Percentiles rank a stretch among this genome's conserved stretches.
These are phyloP conservation scores for Fraxinus americana DNA, from an alignment of 257 asterid genomes.

Conservation along the genomic window DNA sequence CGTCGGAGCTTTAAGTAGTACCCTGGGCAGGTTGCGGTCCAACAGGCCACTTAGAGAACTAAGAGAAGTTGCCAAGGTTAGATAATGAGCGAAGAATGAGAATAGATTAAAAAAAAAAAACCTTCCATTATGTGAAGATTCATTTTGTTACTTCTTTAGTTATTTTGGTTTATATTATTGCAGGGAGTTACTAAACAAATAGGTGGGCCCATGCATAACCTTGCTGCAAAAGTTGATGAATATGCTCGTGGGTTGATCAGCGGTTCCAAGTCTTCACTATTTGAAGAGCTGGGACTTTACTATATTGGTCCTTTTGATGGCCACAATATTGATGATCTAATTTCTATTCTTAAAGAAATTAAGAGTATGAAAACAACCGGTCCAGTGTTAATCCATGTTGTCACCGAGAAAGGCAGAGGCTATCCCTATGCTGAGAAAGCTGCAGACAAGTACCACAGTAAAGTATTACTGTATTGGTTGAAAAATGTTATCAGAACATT, in stretches of 20 bases:
- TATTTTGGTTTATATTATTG: conserved; percentile 31
- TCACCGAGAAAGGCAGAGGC: conserved; percentile 95
- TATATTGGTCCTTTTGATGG: conserved; percentile 98
- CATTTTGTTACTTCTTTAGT: conserved; percentile 2
- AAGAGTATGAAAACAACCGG: conserved; percentile 84
- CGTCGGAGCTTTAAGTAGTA: conserved; percentile 87
- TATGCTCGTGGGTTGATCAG: conserved; percentile 96
- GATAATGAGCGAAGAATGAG: not conserved
- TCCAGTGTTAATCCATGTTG: conserved; percentile 89
- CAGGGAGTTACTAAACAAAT: conserved; percentile 97
- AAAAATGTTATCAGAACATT: not conserved
- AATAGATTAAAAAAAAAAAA: not conserved
- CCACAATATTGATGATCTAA: conserved; percentile 79
- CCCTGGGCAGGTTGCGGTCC: conserved; percentile 84
- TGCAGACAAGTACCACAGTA: conserved; percentile 95
- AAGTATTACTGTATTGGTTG: not conserved
- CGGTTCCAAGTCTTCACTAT: conserved; percentile 83
- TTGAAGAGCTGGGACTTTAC: conserved; percentile 94
- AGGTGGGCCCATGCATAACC: conserved; percentile 93
- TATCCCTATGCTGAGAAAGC: conserved; percentile 96
- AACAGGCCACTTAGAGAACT: conserved; percentile 89
- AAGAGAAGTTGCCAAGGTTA: conserved; percentile 94
- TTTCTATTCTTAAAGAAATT: conserved; percentile 78
- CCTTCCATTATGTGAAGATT: not conserved
- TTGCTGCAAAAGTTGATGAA: conserved; percentile 94